phyloP scores from a whole-genome alignment of 2,329 filamentous ascomycete genomes.

The Alternaria brassicae region DNA sequence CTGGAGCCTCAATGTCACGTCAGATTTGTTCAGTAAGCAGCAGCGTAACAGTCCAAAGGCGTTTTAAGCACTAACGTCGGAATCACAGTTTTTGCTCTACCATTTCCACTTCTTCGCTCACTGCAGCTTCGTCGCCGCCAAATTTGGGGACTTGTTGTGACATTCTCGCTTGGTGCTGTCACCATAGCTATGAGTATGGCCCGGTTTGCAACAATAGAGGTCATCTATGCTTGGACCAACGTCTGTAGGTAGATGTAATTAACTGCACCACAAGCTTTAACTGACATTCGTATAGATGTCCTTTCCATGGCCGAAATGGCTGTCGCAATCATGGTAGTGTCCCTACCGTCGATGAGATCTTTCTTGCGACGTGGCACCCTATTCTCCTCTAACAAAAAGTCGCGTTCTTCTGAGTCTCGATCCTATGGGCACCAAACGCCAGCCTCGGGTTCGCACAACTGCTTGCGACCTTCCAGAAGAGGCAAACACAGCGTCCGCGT shows the following conservation, averaged over 20 bases:
- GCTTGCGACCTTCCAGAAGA: constrained; percentile 11
- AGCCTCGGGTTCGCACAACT: constrained; percentile 13
- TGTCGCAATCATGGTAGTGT: constrained; percentile 37
- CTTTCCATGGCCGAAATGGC: constrained; percentile 38
- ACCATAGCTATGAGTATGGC: constrained; percentile 33
- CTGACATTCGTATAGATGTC: constrained; percentile 22
- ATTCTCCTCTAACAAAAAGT: constrained; percentile 28
- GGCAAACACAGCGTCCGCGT: constrained; percentile 16
- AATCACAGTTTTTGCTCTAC: constrained; percentile 27
- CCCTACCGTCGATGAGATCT: constrained; percentile 32
- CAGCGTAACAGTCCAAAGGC: background rate
- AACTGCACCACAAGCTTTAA: background rate
- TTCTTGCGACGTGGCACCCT: constrained; percentile 29
- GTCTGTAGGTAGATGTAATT: constrained; percentile 27
- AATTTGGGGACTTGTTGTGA: constrained; percentile 30
- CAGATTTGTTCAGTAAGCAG: constrained; percentile 22
- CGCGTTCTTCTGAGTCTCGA: constrained; percentile 17
- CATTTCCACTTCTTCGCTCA: constrained; percentile 31
- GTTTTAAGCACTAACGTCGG: background rate
- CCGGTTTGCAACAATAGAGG: constrained; percentile 30
- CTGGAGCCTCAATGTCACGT: constrained; percentile 21
- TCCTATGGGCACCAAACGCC: constrained; percentile 18
- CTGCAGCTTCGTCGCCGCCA: constrained; percentile 30
- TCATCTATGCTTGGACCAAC: constrained; percentile 33
- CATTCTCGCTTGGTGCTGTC: constrained; percentile 31